Evolutionary conservation across 306 rosid genomes (phyloP).

Genomic region (Cyamopsis tetragonoloba): DNA sequence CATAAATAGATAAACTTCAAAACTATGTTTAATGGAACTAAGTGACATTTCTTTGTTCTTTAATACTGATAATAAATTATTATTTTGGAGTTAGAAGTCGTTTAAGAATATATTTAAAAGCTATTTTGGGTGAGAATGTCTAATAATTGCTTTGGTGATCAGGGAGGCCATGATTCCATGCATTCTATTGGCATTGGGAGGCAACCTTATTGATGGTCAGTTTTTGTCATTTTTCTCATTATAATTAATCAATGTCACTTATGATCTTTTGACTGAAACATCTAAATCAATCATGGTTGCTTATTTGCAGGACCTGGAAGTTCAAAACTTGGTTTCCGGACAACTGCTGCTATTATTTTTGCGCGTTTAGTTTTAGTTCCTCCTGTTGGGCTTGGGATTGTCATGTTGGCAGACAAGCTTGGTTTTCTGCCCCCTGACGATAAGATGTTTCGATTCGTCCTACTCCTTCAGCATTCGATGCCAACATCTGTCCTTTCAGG

Average conservation of each 20-base stretch:
- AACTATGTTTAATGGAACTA: conserved; percentile 1
- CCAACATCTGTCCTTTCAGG: conserved; percentile 96
- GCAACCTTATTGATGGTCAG: conserved; percentile 92
- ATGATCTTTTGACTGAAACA: conserved; percentile 4
- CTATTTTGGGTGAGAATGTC: conserved; percentile 4
- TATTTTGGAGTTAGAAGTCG: not conserved
- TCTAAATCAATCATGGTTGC: conserved; percentile 2
- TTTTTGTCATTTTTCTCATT: conserved; percentile 14
- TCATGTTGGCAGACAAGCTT: conserved; percentile 87
- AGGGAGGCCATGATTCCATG: conserved; percentile 99
- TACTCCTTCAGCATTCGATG: conserved; percentile 95
- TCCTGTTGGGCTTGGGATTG: conserved; percentile 84
- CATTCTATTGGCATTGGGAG: conserved; percentile 95
- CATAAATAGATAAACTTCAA: conserved; percentile 9
- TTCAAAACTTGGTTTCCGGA: conserved; percentile 82
- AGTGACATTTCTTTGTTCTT: not conserved
- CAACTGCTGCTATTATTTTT: conserved; percentile 82
- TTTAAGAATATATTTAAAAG: not conserved
- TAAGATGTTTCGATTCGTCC: conserved; percentile 85
- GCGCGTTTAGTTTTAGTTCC: conserved; percentile 84
- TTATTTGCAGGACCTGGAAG: conserved; percentile 88
- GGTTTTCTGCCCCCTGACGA: conserved; percentile 89
- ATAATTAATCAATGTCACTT: not conserved
- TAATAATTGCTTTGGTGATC: conserved; percentile 41
- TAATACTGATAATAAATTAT: not conserved